These are phyloP conservation scores for Dioscorea dumetorum DNA, from an alignment of 106 monocot genomes.

Conservation along the genomic window DNA sequence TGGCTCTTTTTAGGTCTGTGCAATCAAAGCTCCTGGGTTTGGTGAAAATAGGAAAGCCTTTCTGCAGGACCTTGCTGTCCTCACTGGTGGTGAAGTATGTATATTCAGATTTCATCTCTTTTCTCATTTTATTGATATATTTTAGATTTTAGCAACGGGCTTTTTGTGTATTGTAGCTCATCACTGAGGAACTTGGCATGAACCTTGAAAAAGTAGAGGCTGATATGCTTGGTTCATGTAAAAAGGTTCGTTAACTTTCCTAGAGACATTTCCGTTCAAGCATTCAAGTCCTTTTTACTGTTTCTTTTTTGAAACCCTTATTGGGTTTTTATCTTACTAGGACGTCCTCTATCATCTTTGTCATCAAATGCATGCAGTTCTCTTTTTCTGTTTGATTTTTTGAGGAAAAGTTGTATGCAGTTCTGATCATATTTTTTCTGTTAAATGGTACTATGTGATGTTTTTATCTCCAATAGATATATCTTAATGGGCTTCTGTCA, in stretches of 20 bases:
- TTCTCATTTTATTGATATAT: not conserved
- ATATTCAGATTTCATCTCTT: not conserved
- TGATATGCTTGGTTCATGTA: conserved; percentile 90
- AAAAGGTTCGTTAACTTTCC: conserved; percentile 43
- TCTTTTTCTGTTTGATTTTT: too few relatives aligned
- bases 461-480: too few relatives aligned
- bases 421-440: too few relatives aligned
- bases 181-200: conserved; percentile 98
- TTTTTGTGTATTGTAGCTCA: conserved; percentile 29
- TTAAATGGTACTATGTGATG: too few relatives aligned
- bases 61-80: conserved; percentile 75
- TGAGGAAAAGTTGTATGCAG: too few relatives aligned
- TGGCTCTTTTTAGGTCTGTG: conserved; percentile 54
- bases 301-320: too few relatives aligned
- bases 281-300: too few relatives aligned
- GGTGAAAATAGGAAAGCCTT: conserved; percentile 81
- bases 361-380: too few relatives aligned
- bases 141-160: not conserved
- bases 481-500: too few relatives aligned
- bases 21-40: conserved; percentile 96
- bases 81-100: conserved; percentile 80
- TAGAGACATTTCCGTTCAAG: too few relatives aligned
- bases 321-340: too few relatives aligned
- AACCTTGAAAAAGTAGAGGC: conserved; percentile 88
- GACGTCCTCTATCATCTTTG: too few relatives aligned